Conservation (phyloP, 345 rosid genomes). For the Camelina sativa region DNA sequence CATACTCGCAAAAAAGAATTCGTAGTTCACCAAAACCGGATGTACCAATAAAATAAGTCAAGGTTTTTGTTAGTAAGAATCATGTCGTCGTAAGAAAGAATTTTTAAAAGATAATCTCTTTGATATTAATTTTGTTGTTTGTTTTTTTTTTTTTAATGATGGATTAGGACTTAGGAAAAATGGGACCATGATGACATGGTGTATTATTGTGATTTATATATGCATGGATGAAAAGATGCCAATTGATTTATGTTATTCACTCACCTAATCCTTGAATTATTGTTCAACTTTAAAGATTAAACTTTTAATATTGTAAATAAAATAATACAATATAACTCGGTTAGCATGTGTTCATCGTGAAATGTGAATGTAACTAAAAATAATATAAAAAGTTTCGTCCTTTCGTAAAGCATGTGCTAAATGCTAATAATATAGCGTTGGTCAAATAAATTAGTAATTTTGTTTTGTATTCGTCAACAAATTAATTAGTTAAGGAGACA, state of each 20-base stretch:
- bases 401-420: slow-evolving; percentile 35
- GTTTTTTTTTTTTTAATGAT: background rate
- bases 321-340: background rate
- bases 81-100: background rate
- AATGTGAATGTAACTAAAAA: slow-evolving; percentile 34
- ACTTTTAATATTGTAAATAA: background rate
- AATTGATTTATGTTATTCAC: slow-evolving; percentile 32
- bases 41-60: background rate
- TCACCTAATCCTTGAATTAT: slow-evolving; percentile 40
- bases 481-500: slow-evolving; percentile 32
- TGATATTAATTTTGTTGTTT: background rate
- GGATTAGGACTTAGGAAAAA: background rate
- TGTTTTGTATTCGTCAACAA: background rate
- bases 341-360: slow-evolving; percentile 42
- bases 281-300: slow-evolving; percentile 20
- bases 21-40: background rate
- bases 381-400: slow-evolving; percentile 5
- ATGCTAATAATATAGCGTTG: slow-evolving; percentile 19
- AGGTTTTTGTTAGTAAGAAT: background rate
- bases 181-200: slow-evolving; percentile 10
- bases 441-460: background rate
- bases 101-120: background rate
- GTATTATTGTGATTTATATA: slow-evolving; percentile 12
- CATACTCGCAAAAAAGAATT: too few relatives aligned
- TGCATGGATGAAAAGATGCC: slow-evolving; percentile 26